Evolutionary conservation across 148 eudicot genomes (phyloP).

Genomic region (Gaultheria prostrata): DNA sequence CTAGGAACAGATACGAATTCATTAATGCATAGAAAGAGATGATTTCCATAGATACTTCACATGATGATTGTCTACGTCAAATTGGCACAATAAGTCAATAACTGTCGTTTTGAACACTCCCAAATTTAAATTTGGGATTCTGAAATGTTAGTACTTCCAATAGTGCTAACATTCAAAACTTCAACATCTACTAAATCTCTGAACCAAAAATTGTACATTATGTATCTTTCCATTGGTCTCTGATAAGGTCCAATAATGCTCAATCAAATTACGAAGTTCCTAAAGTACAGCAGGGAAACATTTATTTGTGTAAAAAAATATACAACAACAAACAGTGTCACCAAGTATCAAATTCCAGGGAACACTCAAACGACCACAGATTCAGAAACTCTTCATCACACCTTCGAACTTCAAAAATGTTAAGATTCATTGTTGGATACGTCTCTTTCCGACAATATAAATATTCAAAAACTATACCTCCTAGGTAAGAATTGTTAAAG

Average conservation of each 20-base stretch:
- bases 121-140: neutral
- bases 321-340: neutral
- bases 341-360: neutral
- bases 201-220: neutral
- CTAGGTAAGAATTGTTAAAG: neutral
- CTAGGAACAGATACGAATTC: neutral
- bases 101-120: neutral
- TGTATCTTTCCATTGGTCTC: neutral
- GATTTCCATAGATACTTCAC: neutral
- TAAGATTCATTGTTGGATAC: too few species aligned
- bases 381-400: neutral
- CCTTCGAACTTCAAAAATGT: neutral
- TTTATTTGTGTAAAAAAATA: neutral
- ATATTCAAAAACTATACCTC: neutral
- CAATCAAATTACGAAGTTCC: neutral
- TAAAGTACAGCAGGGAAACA: neutral
- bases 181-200: neutral
- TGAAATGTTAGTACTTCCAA: neutral
- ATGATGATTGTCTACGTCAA: neutral
- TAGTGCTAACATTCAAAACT: neutral
- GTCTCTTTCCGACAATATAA: neutral
- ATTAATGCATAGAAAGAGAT: neutral
- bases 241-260: neutral
- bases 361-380: neutral
- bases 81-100: slow-evolving; percentile 5